These are phyloP conservation scores for Penicillium waksmanii DNA, from an alignment of 495 filamentous ascomycete genomes.

Conservation along the genomic window DNA sequence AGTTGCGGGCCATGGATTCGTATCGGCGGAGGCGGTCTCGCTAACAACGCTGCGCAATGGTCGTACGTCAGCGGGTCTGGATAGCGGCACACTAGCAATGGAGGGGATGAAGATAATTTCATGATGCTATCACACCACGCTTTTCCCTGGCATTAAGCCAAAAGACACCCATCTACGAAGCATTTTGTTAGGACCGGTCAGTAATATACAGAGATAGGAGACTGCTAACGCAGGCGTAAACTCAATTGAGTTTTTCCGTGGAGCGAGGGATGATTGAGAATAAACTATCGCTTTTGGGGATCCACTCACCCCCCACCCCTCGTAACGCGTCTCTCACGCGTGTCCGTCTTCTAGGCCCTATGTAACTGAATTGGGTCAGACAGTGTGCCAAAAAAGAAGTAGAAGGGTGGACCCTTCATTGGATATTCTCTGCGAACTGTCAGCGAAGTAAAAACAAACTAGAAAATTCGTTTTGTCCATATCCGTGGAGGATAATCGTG, in stretches of 20 bases:
- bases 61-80: conserved; percentile 5
- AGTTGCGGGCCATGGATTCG: conserved; percentile 7
- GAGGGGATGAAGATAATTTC: conserved; percentile 3
- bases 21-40: background rate
- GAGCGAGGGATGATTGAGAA: conserved; percentile 2
- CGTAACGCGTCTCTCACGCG: conserved; percentile 4
- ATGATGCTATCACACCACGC: background rate
- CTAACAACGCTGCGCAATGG: conserved; percentile 5
- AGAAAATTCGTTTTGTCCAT: no score
- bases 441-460: background rate
- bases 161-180: background rate
- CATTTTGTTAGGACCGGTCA: background rate
- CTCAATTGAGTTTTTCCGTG: background rate
- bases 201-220: background rate
- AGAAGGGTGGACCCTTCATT: background rate
- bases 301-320: background rate
- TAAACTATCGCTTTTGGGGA: conserved; percentile 1
- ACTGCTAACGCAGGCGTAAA: background rate
- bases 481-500: background rate
- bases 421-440: background rate
- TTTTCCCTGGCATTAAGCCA: background rate
- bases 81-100: background rate
- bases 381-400: background rate
- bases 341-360: background rate
- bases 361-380: background rate